phyloP scores from a whole-genome alignment of 805 yeast species.

The Metschnikowia chrysomelidarum region DNA sequence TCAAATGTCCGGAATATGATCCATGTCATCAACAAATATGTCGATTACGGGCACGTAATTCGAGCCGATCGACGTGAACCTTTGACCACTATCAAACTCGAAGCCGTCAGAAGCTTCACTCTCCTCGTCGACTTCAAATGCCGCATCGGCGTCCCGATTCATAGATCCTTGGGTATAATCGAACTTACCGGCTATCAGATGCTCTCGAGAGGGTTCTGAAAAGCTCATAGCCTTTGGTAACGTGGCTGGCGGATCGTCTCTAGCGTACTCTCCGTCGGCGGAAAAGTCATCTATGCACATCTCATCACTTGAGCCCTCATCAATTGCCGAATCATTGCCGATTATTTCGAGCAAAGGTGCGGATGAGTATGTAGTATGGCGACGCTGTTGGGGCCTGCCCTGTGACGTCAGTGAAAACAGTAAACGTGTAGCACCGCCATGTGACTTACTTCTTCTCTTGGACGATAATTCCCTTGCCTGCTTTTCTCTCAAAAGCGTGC shows the following conservation, averaged over 20 bases:
- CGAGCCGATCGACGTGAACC: conserved; percentile 7
- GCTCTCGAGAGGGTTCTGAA: background rate
- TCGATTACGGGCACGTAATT: conserved; percentile 43
- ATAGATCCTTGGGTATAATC: too few species aligned
- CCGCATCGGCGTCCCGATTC: conserved; percentile 4
- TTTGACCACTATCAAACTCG: background rate
- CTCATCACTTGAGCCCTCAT: conserved; percentile 13
- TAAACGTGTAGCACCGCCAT: conserved; percentile 7
- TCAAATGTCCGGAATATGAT: conserved; percentile 15
- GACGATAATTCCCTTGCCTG: conserved; percentile 20
- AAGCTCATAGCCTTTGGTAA: conserved; percentile 7
- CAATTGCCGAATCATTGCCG: conserved; percentile 13
- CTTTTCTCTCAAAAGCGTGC: conserved; percentile 34
- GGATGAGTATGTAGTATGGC: conserved; percentile 30
- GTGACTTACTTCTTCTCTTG: conserved; percentile 15
- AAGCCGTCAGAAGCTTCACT: conserved; percentile 3
- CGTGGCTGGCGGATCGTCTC: conserved; percentile 1
- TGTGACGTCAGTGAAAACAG: background rate
- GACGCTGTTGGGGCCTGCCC: conserved; percentile 17
- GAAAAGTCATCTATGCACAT: conserved; percentile 9
- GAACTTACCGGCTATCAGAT: background rate
- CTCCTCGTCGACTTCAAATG: conserved; percentile 3
- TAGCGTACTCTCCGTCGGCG: background rate
- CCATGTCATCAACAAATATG: conserved; percentile 36
- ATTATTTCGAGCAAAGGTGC: conserved; percentile 21